These are phyloP conservation scores for Aspergillus udagawae DNA, from an alignment of 2,329 filamentous ascomycete species.

Conservation along the genomic window DNA sequence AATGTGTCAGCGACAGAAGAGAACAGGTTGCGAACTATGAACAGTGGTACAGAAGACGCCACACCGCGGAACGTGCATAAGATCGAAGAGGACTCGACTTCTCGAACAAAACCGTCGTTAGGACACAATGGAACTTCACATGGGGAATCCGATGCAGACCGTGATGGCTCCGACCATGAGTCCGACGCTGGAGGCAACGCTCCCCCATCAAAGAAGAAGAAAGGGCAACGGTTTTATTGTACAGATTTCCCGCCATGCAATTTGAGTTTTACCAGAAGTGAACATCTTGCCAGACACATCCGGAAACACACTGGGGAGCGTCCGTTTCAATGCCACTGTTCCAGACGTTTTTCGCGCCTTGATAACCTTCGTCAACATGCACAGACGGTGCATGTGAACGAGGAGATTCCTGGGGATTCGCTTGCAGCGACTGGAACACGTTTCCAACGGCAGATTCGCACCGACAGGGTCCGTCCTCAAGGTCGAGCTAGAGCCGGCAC, in stretches of 20 bases:
- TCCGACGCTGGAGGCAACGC: constrained; percentile 58
- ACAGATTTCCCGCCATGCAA: constrained; percentile 92
- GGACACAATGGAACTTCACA: constrained; percentile 65
- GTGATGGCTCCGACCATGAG: constrained; percentile 60
- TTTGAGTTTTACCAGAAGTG: constrained; percentile 90
- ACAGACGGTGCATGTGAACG: constrained; percentile 95
- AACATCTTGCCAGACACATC: constrained; percentile 92
- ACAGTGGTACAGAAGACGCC: constrained; percentile 30
- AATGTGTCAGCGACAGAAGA: constrained; percentile 37
- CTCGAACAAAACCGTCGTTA: constrained; percentile 40
- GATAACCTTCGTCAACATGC: constrained; percentile 96
- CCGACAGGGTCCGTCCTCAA: constrained; percentile 73
- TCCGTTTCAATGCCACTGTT: constrained; percentile 95
- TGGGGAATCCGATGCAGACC: constrained; percentile 69
- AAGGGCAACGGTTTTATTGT: constrained; percentile 93
- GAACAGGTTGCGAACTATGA: constrained; percentile 9
- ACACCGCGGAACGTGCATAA: constrained; percentile 39
- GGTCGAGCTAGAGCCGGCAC: constrained; percentile 74
- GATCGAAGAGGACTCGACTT: constrained; percentile 44
- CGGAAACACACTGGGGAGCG: constrained; percentile 98
- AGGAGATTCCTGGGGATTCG: constrained; percentile 91
- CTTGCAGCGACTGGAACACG: constrained; percentile 87
- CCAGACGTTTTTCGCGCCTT: constrained; percentile 83
- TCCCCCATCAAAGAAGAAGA: constrained; percentile 89
- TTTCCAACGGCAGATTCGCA: constrained; percentile 87